A percentile compares a stretch with the other conserved stretches of the same genome.
These are phyloP conservation scores for Fusarium devonianum DNA, from an alignment of 2,329 filamentous ascomycete genomes.

Conservation along the genomic window DNA sequence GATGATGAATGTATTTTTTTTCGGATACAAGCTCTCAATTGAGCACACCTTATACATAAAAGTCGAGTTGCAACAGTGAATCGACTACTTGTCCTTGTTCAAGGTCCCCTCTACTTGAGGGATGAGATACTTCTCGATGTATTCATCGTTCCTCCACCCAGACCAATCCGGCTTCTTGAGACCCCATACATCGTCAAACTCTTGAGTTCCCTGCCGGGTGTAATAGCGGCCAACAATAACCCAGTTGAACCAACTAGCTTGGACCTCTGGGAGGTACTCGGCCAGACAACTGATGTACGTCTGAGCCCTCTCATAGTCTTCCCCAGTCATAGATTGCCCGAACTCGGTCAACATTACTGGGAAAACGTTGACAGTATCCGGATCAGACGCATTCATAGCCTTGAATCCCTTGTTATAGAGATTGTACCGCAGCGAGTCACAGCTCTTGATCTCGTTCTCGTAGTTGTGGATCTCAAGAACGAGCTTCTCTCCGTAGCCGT, in stretches of 20 bases:
- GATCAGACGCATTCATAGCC: slow-evolving; percentile 52
- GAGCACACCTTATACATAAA: background rate
- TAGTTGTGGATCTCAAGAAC: slow-evolving; percentile 70
- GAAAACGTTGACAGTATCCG: slow-evolving; percentile 49
- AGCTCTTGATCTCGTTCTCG: slow-evolving; percentile 57
- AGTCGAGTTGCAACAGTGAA: too few species aligned
- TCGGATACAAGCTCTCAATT: background rate
- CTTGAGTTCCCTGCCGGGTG: slow-evolving; percentile 58
- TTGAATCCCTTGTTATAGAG: slow-evolving; percentile 60
- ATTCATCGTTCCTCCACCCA: slow-evolving; percentile 55
- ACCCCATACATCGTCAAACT: slow-evolving; percentile 66
- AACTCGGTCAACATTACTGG: slow-evolving; percentile 59
- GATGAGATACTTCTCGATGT: slow-evolving; percentile 45
- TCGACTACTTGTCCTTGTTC: background rate
- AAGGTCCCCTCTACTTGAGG: slow-evolving; percentile 15
- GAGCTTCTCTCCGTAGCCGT: slow-evolving; percentile 60
- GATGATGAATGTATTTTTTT: background rate
- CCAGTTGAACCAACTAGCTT: slow-evolving; percentile 65
- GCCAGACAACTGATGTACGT: slow-evolving; percentile 62
- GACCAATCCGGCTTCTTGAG: slow-evolving; percentile 62
- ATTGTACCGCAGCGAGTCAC: slow-evolving; percentile 53
- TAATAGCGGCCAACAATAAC: slow-evolving; percentile 67
- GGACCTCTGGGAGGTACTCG: slow-evolving; percentile 54
- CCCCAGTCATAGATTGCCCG: slow-evolving; percentile 58
- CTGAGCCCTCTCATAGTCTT: slow-evolving; percentile 49